These are phyloP conservation scores for Viola odorata DNA, from an alignment of 345 rosid genomes.

Conservation along the genomic window DNA sequence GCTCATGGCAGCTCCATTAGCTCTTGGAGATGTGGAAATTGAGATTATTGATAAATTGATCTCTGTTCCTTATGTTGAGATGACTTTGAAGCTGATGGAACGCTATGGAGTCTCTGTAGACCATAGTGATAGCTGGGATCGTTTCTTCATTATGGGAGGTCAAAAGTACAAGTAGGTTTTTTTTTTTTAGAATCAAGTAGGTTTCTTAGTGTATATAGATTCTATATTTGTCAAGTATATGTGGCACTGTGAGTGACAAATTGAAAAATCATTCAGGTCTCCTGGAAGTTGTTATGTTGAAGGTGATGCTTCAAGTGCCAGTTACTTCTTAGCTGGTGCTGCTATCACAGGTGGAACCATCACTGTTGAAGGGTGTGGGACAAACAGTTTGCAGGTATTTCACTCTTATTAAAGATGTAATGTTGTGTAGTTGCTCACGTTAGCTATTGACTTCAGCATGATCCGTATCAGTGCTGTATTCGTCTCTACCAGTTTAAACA, in stretches of 20 bases:
- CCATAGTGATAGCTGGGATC: slow-evolving; percentile 82
- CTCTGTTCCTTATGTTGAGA: slow-evolving; percentile 92
- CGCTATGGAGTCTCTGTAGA: slow-evolving; percentile 72
- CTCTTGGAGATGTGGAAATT: slow-evolving; percentile 85
- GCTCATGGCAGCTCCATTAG: slow-evolving; percentile 96
- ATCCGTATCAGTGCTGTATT: too few species aligned
- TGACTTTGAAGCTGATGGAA: slow-evolving; percentile 95
- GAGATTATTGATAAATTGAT: slow-evolving; percentile 84
- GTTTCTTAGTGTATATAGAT: slow-evolving; percentile 11
- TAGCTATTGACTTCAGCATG: neutral
- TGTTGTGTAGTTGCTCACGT: neutral
- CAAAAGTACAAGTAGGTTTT: slow-evolving; percentile 78
- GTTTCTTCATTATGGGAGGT: slow-evolving; percentile 69
- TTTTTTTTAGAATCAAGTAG: too few species aligned
- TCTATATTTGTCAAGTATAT: slow-evolving; percentile 3
- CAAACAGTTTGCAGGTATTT: slow-evolving; percentile 82
- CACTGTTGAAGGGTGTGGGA: slow-evolving; percentile 95
- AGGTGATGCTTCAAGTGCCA: slow-evolving; percentile 99
- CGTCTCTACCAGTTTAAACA: neutral
- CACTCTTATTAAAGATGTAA: neutral
- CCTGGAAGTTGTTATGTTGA: slow-evolving; percentile 90
- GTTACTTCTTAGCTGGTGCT: slow-evolving; percentile 96
- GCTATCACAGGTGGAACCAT: slow-evolving; percentile 92
- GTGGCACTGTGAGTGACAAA: slow-evolving; percentile 6
- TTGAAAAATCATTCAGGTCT: slow-evolving; percentile 46